Conservation (phyloP, 2,329 filamentous ascomycete species). For the Penicillium sp. region DNA sequence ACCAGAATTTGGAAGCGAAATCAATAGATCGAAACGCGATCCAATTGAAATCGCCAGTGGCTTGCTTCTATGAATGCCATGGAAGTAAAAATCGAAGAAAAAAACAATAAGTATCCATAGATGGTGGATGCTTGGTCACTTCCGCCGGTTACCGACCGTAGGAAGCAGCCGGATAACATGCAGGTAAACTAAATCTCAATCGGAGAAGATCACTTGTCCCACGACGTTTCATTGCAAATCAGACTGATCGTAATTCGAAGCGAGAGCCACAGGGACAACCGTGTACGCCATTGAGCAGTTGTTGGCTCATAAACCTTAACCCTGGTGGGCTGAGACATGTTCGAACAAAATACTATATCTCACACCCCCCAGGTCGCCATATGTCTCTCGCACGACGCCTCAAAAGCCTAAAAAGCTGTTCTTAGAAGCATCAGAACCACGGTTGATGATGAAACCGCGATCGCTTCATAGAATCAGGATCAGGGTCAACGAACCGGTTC, state of each 20-base stretch:
- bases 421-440: not conserved
- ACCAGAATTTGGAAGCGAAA: not conserved
- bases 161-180: not conserved
- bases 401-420: not conserved
- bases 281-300: not conserved
- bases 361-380: constrained; percentile 1
- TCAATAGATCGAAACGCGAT: not conserved
- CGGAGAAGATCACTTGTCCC: not conserved
- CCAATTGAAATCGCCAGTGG: not conserved
- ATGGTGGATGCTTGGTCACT: not conserved
- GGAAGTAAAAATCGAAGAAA: not conserved
- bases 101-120: not conserved
- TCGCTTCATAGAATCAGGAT: constrained; percentile 12
- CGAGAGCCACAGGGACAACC: not conserved
- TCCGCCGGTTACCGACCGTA: constrained; percentile 5
- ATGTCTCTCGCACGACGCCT: constrained; percentile 2
- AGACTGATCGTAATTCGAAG: constrained; percentile 9
- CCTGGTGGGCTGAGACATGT: constrained; percentile 1
- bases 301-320: not conserved
- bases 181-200: not conserved
- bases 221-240: constrained; percentile 9
- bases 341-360: not conserved
- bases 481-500: constrained; percentile 16
- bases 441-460: constrained; percentile 21
- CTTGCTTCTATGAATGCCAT: not conserved